Conservation (phyloP, 441 rosid species). For the Rhodomyrtus psidioides region DNA sequence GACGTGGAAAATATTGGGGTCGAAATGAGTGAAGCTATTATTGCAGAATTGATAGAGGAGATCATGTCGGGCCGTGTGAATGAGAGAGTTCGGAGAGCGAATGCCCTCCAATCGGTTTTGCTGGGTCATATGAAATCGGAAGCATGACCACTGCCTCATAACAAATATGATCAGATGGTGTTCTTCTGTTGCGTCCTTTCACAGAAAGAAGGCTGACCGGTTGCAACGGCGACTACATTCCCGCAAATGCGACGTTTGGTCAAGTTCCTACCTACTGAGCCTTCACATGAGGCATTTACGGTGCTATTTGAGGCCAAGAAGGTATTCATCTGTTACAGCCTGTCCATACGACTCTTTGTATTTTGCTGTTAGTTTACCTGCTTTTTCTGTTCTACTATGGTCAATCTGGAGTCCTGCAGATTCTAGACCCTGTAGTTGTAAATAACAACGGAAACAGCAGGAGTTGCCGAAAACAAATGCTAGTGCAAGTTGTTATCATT, state of each 20-base stretch:
- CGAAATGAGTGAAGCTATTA: background rate
- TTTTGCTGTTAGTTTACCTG: background rate
- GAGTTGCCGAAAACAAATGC: background rate
- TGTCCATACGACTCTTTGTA: background rate
- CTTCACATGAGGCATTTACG: background rate
- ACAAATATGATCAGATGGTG: background rate
- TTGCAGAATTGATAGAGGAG: background rate
- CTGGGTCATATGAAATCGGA: background rate
- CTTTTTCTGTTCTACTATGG: background rate
- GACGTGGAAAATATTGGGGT: background rate
- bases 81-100: background rate
- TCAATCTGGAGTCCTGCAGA: background rate
- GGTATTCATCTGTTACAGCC: background rate
- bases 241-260: background rate
- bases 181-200: background rate
- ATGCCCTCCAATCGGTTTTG: background rate
- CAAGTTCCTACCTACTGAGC: background rate
- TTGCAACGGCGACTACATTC: background rate
- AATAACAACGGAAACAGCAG: background rate
- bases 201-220: background rate
- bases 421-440: background rate
- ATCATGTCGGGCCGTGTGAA: background rate
- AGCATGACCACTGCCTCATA: background rate
- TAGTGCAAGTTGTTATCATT: background rate
- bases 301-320: background rate